Base-by-base conservation (phyloP, 257 asterid genomes). In the Dorcoceras hygrometricum region DNA sequence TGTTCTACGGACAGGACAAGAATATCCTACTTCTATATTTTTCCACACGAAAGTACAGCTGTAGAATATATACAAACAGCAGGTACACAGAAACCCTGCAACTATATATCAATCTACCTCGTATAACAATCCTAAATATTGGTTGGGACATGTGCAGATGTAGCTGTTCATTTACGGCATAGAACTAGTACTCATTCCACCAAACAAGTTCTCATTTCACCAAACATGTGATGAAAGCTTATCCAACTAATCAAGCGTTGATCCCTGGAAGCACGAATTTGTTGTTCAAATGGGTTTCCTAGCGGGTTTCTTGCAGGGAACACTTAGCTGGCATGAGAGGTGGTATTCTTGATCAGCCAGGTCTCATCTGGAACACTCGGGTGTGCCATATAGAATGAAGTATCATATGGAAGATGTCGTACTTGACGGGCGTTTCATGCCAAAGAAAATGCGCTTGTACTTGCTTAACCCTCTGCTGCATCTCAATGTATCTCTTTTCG, bases 381-480 rank as follows among this genome's bases (percentile, higher is more conserved):
- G 85, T 90, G 63, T 82, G 71, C 97, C 97, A 90, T 53, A 87
- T 67, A 0, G 95, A 90, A 66, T 90, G 95, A 39, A 90, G 94
- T 69, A 90, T 78, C 91, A 86, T 84, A 43, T 87, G 89, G 27
- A 90, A 90, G 18, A 80, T 65, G 59, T 87, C 95, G 57, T 82
- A 81, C 78, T 87, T 86, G 23, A 71, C 67, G 19, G 91, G 82
- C 23, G 6, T 50, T 29, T 48, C 18, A 70, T 86, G 84, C 97
- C 97, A 89, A 32, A 85, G 84, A 51, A 89, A 89, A 78, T 89
- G 95, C 64, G 68, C 79, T 59, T 81, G 91, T 6, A 86, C 91
- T 72, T 63, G 78, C 68, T 68, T 79, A n/a, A 87, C 95, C 64
- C 88, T 79, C 34, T 59, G 55, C n/a, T 87, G 84, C 94, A 90